These are phyloP conservation scores for Naumovozyma castellii DNA, from an alignment of 805 yeast species.

Conservation along the genomic window DNA sequence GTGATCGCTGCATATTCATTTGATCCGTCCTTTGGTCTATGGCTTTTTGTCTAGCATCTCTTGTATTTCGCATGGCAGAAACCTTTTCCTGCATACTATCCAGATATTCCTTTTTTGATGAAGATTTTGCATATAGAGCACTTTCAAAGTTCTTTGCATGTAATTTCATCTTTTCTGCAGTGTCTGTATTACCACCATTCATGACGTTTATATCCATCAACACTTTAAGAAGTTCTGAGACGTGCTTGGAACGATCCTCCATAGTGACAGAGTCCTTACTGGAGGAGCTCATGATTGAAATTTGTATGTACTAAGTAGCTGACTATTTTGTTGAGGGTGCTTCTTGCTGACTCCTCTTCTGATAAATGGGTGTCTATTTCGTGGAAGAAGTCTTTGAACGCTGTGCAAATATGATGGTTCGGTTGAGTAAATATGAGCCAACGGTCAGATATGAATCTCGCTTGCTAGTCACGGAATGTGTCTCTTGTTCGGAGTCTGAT, in stretches of 20 bases:
- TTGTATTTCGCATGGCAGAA: slow-evolving; percentile 32
- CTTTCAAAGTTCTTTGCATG: slow-evolving; percentile 67
- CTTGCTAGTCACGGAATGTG: too few relatives aligned
- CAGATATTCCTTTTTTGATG: slow-evolving; percentile 45
- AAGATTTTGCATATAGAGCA: slow-evolving; percentile 49
- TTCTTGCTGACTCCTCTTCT: too few relatives aligned
- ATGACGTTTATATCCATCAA: slow-evolving; percentile 30
- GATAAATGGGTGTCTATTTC: too few relatives aligned
- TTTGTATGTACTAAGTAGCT: too few relatives aligned
- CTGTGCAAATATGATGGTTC: too few relatives aligned
- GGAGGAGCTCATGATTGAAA: slow-evolving; percentile 2
- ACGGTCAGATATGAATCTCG: too few relatives aligned
- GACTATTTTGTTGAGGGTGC: too few relatives aligned
- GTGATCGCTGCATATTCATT: slow-evolving; percentile 16
- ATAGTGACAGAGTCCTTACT: slow-evolving; percentile 19
- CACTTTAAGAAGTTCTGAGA: slow-evolving; percentile 26
- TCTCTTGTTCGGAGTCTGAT: too few relatives aligned
- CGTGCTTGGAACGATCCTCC: slow-evolving; percentile 28
- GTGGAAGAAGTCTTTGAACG: too few relatives aligned
- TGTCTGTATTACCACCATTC: slow-evolving; percentile 29
- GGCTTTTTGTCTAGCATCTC: slow-evolving; percentile 20
- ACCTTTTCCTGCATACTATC: slow-evolving; percentile 39
- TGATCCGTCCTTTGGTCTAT: slow-evolving; percentile 2
- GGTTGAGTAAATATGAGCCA: too few relatives aligned
- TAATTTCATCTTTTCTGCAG: slow-evolving; percentile 37